Base-by-base conservation (phyloP, 1,139 yeast genomes). In the Geotrichum citri-aurantii region DNA sequence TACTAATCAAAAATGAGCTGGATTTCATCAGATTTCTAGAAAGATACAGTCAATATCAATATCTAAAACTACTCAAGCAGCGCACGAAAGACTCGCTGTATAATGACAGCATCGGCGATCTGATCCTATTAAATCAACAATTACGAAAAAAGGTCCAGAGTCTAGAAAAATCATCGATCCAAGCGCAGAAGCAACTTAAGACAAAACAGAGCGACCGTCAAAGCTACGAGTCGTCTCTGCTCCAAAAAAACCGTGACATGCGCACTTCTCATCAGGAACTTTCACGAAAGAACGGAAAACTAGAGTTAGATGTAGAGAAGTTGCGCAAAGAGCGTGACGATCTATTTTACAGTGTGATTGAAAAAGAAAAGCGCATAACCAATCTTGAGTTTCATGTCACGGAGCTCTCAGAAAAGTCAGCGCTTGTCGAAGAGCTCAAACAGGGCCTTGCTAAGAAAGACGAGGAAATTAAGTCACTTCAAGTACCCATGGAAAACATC, bases 1-100 rank as follows among this genome's bases (percentile, higher is more conserved):
- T 85, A 56, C 73, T 86, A 48, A 68, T 80, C 60, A 79, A 79
- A 59, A 86, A 85, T 66, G 92, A 86, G 67, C 73, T 84, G 52
- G 87, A 84, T 56, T 85, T 86, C 67, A 75, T 82, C 10, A 76
- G 79, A 57, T 85, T 82, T 67, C 70, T 83, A 69, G 81, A 81
- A 60, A 77, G 79, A 60, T 75, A 83, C 63, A 79, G 78, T 58
- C 80, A 81, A 62, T 75, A 75, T 57, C 77, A 81, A 51, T 77
- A 80, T 57, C 70, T 79, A 27, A 65, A 71, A 50, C 66, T 77
- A 56, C 72, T 73, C 48, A 71, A 73, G 50, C 75, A 78, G 57
- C 70, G 77, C 60, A 71, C 73, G 44, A 68, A 69, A 48, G 57
- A 61, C 65, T 7, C 66, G 74, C 23, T 72, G n/a, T 53, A 49